Evolutionary conservation across 441 rosid genomes (phyloP).

Genomic region (Erodium texanum): DNA sequence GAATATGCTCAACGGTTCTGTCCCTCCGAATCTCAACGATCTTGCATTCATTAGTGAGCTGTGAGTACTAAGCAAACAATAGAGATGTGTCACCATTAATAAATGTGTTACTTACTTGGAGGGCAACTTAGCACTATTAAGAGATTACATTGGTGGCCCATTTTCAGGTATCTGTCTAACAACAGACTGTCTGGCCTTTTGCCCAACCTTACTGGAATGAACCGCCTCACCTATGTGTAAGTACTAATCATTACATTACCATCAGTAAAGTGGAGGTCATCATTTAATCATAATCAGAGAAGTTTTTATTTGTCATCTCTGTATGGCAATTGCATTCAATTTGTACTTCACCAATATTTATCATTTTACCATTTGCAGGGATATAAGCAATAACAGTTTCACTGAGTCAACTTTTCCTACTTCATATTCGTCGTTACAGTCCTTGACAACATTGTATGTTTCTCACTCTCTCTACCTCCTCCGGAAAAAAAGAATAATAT

Average conservation of each 20-base stretch:
- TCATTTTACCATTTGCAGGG: slow-evolving; percentile 38
- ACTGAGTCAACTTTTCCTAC: slow-evolving; percentile 35
- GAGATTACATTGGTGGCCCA: no score
- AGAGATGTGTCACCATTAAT: not conserved
- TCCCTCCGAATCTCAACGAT: slow-evolving; percentile 47
- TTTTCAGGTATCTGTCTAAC: slow-evolving; percentile 60
- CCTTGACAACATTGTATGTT: slow-evolving; percentile 61
- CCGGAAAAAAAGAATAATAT: no score
- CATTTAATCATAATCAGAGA: no score
- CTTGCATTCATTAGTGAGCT: slow-evolving; percentile 40
- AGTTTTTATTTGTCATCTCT: no score
- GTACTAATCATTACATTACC: slow-evolving; percentile 23
- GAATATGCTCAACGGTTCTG: slow-evolving; percentile 39
- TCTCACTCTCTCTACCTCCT: slow-evolving; percentile 11
- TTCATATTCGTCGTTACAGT: slow-evolving; percentile 38
- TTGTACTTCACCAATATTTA: no score
- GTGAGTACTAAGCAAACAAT: slow-evolving; percentile 16
- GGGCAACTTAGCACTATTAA: no score
- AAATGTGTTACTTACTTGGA: no score
- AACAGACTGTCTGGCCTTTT: slow-evolving; percentile 43
- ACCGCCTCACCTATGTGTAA: slow-evolving; percentile 54
- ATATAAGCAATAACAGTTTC: slow-evolving; percentile 66
- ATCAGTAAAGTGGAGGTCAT: not conserved
- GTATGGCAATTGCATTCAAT: no score
- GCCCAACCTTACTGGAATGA: slow-evolving; percentile 54